phyloP scores from a whole-genome alignment of 345 rosid genomes.

The Citrus maxima region DNA sequence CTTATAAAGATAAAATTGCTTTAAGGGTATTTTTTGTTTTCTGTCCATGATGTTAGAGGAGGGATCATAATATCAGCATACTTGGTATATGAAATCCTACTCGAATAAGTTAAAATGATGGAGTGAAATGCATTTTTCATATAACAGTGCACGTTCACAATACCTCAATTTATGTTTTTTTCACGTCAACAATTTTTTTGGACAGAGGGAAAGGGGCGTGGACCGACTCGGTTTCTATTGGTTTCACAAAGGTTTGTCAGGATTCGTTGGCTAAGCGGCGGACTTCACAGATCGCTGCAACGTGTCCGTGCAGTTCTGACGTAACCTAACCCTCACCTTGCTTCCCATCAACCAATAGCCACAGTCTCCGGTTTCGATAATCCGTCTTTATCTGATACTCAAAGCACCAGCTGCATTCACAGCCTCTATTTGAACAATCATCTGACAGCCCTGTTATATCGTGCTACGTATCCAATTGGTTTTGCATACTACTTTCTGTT shows the following conservation, averaged over 20 bases:
- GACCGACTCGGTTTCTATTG: conserved; percentile 1
- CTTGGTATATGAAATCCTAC: not conserved
- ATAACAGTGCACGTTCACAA: too few species aligned
- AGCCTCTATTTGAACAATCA: not conserved
- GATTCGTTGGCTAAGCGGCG: conserved; percentile 33
- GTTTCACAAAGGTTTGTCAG: conserved; percentile 6
- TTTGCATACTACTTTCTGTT: not conserved
- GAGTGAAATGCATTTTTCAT: too few species aligned
- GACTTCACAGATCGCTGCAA: not conserved
- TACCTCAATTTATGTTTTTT: too few species aligned
- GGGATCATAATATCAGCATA: too few species aligned
- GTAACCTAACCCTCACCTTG: conserved; percentile 1
- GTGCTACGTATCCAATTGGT: not conserved
- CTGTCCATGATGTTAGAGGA: too few species aligned
- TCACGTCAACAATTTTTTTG: too few species aligned
- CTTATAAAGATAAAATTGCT: too few species aligned
- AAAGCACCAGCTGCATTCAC: not conserved
- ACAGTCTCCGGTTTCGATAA: conserved; percentile 18
- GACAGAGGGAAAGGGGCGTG: too few species aligned
- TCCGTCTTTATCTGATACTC: not conserved
- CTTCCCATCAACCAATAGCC: conserved; percentile 18
- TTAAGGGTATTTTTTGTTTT: too few species aligned
- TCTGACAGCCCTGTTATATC: not conserved
- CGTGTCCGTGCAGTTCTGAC: conserved; percentile 30
- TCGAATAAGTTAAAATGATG: not conserved